A percentile compares a stretch with the other conserved stretches of the same genome.
These are phyloP conservation scores for Cyathus striatus DNA, from an alignment of 768 basidiomycete genomes.

Conservation along the genomic window DNA sequence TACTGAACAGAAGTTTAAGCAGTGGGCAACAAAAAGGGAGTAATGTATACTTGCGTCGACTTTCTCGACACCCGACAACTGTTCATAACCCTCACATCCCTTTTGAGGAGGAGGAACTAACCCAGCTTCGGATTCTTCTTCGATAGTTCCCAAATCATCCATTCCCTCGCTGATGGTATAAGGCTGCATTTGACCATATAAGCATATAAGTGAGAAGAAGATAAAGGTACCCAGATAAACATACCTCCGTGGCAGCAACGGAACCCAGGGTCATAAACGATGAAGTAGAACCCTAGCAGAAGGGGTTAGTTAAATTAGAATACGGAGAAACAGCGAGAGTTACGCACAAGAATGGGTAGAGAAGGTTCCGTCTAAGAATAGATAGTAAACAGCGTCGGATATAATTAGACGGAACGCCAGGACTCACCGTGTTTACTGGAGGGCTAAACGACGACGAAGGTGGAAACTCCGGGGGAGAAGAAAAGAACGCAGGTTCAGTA, in stretches of 20 bases:
- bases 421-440: too few species aligned
- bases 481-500: slow-evolving; percentile 10
- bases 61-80: slow-evolving; percentile 40
- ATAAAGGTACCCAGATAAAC: background rate
- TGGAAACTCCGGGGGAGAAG: slow-evolving; percentile 16
- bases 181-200: too few species aligned
- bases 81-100: slow-evolving; percentile 39
- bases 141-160: too few species aligned
- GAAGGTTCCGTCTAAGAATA: too few species aligned
- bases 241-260: background rate
- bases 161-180: too few species aligned
- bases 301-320: background rate
- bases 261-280: background rate
- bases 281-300: background rate
- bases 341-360: too few species aligned
- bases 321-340: too few species aligned
- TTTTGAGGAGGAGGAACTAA: slow-evolving; percentile 18
- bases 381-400: too few species aligned
- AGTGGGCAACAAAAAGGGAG: background rate
- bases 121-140: background rate
- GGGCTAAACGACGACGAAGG: slow-evolving; percentile 6
- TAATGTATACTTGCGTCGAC: slow-evolving; percentile 35
- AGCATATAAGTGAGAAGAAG: background rate
- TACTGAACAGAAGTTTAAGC: slow-evolving; percentile 37
- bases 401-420: too few species aligned